Percentiles rank a stretch among this genome's conserved stretches.
Evolutionary conservation across 805 yeast species (phyloP).

Genomic region (Starmerella apis): DNA sequence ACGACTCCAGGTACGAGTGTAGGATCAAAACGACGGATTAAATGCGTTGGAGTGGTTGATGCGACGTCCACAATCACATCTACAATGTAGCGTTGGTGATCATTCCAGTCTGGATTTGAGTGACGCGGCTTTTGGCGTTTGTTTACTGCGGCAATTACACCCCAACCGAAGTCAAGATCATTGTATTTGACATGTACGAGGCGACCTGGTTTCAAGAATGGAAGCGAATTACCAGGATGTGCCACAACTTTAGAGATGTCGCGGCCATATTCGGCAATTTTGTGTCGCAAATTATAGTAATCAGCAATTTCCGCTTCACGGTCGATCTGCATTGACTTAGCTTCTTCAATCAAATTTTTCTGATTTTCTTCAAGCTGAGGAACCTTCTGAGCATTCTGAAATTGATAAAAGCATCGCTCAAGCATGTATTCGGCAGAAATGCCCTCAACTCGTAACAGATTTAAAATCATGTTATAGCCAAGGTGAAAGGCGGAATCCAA

Average conservation of each 20-base stretch:
- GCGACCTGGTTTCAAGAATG: constrained; percentile 83
- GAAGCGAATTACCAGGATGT: constrained; percentile 79
- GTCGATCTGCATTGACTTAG: constrained; percentile 47
- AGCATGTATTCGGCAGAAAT: constrained; percentile 96
- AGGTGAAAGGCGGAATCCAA: constrained; percentile 95
- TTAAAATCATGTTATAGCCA: constrained; percentile 93
- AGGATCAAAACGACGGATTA: constrained; percentile 69
- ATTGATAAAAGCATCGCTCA: constrained; percentile 87
- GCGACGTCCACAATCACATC: constrained; percentile 74
- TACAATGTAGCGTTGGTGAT: constrained; percentile 83
- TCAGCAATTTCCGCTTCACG: constrained; percentile 68
- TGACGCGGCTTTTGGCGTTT: constrained; percentile 48
- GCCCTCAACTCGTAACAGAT: constrained; percentile 94
- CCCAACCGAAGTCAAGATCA: constrained; percentile 86
- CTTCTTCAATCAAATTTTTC: constrained; percentile 42
- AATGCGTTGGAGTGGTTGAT: constrained; percentile 59
- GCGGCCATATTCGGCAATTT: constrained; percentile 55
- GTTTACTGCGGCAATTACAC: constrained; percentile 64
- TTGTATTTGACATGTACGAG: constrained; percentile 54
- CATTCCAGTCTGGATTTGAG: constrained; percentile 51
- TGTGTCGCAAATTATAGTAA: constrained; percentile 70
- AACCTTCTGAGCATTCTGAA: constrained; percentile 84
- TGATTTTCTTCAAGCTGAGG: constrained; percentile 69
- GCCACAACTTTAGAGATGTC: constrained; percentile 76
- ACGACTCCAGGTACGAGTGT: constrained; percentile 78